Evolutionary conservation across 208 protist genomes (phyloP).

Genomic region (Acanthamoeba lenticulata): DNA sequence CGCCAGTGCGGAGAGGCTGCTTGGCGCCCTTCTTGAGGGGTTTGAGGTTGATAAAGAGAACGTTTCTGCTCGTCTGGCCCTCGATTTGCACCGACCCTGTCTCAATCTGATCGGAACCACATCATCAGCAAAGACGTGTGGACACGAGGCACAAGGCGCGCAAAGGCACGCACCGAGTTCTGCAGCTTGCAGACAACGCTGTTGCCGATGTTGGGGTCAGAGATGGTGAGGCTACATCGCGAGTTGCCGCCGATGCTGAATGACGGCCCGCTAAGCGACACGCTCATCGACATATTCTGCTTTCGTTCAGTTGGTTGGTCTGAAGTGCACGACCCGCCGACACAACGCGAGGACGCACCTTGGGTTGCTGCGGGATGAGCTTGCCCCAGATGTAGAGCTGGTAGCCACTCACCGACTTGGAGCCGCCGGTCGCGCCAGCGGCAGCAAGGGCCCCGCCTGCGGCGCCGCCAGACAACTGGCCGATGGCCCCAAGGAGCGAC

Average conservation of each 20-base stretch:
- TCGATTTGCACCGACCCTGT: conserved; percentile 43
- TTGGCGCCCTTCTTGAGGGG: conserved; percentile 51
- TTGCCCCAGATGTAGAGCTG: conserved; percentile 65
- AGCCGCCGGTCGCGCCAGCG: neutral
- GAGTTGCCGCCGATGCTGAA: conserved; percentile 66
- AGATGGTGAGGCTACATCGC: conserved; percentile 56
- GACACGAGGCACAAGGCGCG: neutral
- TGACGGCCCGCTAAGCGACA: conserved; percentile 51
- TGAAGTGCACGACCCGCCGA: no score
- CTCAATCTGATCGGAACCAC: neutral
- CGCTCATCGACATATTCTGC: conserved; percentile 52
- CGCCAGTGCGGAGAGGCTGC: conserved; percentile 46
- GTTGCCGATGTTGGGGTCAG: conserved; percentile 51
- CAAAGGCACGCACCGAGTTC: conserved; percentile 3
- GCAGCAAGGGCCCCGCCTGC: no score
- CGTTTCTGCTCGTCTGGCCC: conserved; percentile 56
- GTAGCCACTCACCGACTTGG: neutral
- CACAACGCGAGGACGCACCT: no score
- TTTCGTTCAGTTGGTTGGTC: neutral
- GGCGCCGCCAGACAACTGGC: neutral
- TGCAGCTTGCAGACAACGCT: conserved; percentile 61
- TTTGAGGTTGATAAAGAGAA: conserved; percentile 62
- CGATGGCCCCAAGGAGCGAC: conserved; percentile 26
- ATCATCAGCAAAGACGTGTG: neutral
- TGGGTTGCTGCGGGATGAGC: conserved; percentile 50